These are phyloP conservation scores for Chlamydomonas eustigma DNA, from an alignment of 139 green algal species.

Conservation along the genomic window DNA sequence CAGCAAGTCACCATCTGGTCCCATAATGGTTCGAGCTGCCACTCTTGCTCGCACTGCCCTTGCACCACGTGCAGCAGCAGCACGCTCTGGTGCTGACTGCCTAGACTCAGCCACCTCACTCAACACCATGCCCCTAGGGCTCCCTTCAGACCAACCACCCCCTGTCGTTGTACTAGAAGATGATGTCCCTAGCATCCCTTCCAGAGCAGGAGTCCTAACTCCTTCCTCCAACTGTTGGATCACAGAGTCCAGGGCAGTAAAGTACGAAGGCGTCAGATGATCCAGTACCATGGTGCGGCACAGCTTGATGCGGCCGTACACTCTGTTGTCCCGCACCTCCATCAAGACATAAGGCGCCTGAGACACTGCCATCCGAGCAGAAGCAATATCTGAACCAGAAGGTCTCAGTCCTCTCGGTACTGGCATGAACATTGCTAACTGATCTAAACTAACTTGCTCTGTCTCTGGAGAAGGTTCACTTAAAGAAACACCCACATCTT, in stretches of 20 bases:
- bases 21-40: neutral
- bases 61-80: neutral
- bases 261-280: constrained; percentile 74
- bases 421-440: neutral
- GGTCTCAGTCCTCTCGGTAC: neutral
- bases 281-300: constrained; percentile 72
- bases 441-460: no score
- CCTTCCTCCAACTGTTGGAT: constrained; percentile 31
- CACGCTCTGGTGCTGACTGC: neutral
- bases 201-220: neutral
- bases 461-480: no score
- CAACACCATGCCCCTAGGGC: no score
- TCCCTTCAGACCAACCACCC: neutral
- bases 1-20: neutral
- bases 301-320: constrained; percentile 70
- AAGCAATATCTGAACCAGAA: neutral
- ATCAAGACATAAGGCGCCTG: constrained; percentile 27
- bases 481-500: no score
- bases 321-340: constrained; percentile 9
- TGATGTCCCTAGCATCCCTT: neutral
- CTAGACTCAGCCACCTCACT: no score
- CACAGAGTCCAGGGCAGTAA: constrained; percentile 53
- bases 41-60: neutral
- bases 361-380: constrained; percentile 6
- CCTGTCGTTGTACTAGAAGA: neutral